Conservation (phyloP, 768 basidiomycete species). For the Tylopilus vinaceipallidus region DNA sequence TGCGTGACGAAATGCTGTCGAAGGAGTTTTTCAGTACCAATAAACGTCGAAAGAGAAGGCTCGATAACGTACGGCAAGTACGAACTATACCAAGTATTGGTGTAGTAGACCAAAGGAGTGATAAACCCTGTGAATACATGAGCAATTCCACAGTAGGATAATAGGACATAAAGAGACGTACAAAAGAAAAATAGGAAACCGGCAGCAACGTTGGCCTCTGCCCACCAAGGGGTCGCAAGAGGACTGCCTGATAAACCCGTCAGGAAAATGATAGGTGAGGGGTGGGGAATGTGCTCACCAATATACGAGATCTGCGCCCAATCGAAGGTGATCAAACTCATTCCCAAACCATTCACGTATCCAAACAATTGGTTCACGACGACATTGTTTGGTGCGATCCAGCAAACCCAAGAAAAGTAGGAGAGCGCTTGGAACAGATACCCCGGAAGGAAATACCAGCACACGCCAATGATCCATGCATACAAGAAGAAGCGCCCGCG, state of each 20-base stretch:
- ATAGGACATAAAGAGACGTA: conserved; percentile 30
- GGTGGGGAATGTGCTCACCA: too few species aligned
- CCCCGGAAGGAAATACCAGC: conserved; percentile 65
- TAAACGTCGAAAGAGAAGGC: not conserved
- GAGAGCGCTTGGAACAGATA: conserved; percentile 68
- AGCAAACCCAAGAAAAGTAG: conserved; percentile 59
- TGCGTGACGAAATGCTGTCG: conserved; percentile 56
- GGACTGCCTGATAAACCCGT: conserved; percentile 36
- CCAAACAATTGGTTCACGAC: conserved; percentile 77
- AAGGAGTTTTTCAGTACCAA: not conserved
- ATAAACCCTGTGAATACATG: conserved; percentile 49
- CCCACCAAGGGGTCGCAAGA: conserved; percentile 82
- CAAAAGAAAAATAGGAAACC: conserved; percentile 73
- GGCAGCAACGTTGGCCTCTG: conserved; percentile 62
- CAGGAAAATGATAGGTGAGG: not conserved
- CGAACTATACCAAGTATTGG: conserved; percentile 58
- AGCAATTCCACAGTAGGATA: conserved; percentile 52
- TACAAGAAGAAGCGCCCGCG: conserved; percentile 53
- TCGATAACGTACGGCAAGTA: conserved; percentile 51
- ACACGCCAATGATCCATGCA: conserved; percentile 32
- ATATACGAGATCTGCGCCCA: conserved; percentile 64
- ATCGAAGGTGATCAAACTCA: conserved; percentile 79
- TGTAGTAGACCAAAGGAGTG: conserved; percentile 64
- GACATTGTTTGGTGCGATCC: conserved; percentile 71
- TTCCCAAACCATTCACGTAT: conserved; percentile 50